Conservation (phyloP, 371 early-diverging fungal genomes). For the Nematocida sp. region DNA sequence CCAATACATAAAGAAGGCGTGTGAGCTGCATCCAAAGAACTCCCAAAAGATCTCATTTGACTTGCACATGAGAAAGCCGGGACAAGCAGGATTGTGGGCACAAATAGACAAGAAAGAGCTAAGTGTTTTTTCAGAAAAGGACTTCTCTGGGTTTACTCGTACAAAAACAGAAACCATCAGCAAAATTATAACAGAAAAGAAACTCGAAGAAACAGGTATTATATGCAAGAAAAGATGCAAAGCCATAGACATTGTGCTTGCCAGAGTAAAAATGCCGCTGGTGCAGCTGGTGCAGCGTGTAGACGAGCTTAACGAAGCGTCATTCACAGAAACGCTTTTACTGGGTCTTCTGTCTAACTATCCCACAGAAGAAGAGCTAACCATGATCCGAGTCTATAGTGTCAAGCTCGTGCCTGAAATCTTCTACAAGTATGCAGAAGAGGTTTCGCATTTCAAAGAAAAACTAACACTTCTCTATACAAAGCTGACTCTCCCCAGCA, state of each 20-base stretch:
- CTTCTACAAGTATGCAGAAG: constrained; percentile 14
- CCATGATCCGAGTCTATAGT: background rate
- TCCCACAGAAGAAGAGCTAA: constrained; percentile 32
- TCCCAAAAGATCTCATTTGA: constrained; percentile 24
- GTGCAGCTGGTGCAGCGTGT: background rate
- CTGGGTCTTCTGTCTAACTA: constrained; percentile 8
- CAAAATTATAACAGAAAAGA: background rate
- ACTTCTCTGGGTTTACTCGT: constrained; percentile 8
- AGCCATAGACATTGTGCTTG: constrained; percentile 27
- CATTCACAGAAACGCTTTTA: constrained; percentile 24
- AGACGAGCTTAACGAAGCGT: background rate
- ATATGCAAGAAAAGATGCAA: constrained; percentile 16
- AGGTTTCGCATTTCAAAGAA: constrained; percentile 4
- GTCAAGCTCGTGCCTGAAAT: constrained; percentile 19
- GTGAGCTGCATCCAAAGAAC: constrained; percentile 11
- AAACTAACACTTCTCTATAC: constrained; percentile 13
- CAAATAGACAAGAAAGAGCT: constrained; percentile 16
- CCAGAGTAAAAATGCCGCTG: constrained; percentile 13
- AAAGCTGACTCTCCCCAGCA: background rate
- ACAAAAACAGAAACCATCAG: background rate
- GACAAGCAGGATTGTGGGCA: constrained; percentile 4
- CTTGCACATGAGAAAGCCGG: constrained; percentile 26
- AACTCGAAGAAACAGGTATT: background rate
- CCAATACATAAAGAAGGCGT: constrained; percentile 5
- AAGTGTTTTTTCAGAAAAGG: constrained; percentile 15